Evolutionary conservation across 1,284 basidiomycete genomes (phyloP), one percentile per base, ranked within the genome.

Genomic region (Melampsora larici-populina): DNA sequence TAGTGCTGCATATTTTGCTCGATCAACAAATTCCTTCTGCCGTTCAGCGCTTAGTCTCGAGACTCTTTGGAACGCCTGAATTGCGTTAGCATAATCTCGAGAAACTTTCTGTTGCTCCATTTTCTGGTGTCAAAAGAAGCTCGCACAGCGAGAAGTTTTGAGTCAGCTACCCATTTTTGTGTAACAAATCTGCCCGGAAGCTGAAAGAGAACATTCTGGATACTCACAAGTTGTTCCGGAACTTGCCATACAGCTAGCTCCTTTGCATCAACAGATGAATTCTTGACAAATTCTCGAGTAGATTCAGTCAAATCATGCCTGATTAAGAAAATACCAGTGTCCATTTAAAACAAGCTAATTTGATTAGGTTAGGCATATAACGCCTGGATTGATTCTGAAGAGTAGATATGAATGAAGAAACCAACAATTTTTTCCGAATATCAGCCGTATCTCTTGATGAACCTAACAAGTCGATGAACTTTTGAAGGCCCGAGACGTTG

Each of bases 401-500:
- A 55, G 9, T 31, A 67, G 21, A 13, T 67, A 17, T n/a, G 33
- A 69, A 29, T 9, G 21, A 63, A 63, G 33, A 18, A 11, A 43
- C 87, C 80, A 82, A 93, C 92, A 94, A 85, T 70, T 88, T 89
- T 84, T 91, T 92, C 80, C 94, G 87, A 79, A 97, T 85, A 62
- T 86, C 84, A 33, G 89, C 86, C 78, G 89, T 92, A 83, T 97
- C 94, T 81, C 89, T 89, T 29, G 86, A 86, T 0, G 90, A 92
- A 5, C 94, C 94, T 2, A 97, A 87, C 84, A 96, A 91, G 82
- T 97, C 92, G 15, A 99, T 91, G 29, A 96, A 87, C 83, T 93
- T 93, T 82, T 94, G 86, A 71, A 99, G 96, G 17, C 92, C 95
- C 81, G 95, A 92, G 7, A 98, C 94, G 85, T 99, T 99, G 79